Evolutionary conservation across 78 protist species (phyloP).

Genomic region (Polysphondylium violaceum): DNA sequence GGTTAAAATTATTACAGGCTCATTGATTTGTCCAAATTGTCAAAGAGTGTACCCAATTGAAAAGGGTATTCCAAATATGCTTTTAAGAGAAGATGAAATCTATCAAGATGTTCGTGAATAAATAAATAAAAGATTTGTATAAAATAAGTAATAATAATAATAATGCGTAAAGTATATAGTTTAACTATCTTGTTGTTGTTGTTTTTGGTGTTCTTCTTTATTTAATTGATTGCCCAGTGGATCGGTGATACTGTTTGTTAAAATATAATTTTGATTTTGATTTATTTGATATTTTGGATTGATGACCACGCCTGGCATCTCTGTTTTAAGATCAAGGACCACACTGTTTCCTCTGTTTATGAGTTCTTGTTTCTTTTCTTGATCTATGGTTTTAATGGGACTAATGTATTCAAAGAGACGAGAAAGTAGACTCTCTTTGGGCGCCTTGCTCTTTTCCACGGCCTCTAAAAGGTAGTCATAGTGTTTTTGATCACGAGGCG

Average conservation of each 20-base stretch:
- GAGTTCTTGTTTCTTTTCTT: conserved; percentile 9
- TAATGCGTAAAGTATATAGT: neutral
- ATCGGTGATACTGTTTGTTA: neutral
- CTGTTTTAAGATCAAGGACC: conserved; percentile 1
- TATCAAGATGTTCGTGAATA: conserved; percentile 70
- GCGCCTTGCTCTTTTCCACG: neutral
- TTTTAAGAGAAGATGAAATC: conserved; percentile 76
- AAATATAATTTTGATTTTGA: neutral
- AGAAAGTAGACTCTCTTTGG: neutral
- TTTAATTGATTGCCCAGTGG: too few species aligned
- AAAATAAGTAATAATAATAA: neutral
- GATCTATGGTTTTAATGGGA: neutral
- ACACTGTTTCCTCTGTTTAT: neutral
- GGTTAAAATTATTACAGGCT: conserved; percentile 68
- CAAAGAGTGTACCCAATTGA: conserved; percentile 62
- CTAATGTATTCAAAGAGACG: neutral
- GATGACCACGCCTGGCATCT: neutral
- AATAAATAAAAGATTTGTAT: neutral
- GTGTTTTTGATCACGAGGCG: neutral
- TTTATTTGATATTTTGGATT: neutral
- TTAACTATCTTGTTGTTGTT: neutral
- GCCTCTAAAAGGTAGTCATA: conserved; percentile 4
- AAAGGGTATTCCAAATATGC: conserved; percentile 77
- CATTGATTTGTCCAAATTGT: conserved; percentile 68
- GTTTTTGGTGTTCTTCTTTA: too few species aligned